Conservation (phyloP, 225 moss, liverwort and hornwort species). For the Physcomitrium patens region DNA sequence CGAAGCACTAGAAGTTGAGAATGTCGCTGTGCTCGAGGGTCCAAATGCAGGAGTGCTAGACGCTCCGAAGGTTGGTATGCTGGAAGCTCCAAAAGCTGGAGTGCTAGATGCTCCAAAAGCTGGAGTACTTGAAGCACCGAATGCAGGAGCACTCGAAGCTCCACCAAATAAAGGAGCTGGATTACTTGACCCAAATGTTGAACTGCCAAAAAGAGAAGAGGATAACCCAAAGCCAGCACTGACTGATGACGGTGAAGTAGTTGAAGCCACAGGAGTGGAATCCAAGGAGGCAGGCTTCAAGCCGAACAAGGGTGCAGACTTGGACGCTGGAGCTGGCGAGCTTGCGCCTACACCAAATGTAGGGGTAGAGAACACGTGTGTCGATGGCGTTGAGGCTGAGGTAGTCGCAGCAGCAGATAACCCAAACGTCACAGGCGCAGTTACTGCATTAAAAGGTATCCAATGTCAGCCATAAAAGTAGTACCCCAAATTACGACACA, state of each 20-base stretch:
- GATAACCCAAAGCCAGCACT: constrained; percentile 45
- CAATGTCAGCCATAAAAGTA: constrained; percentile 18
- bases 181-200: constrained; percentile 47
- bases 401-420: constrained; percentile 46
- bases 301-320: constrained; percentile 45
- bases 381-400: constrained; percentile 32
- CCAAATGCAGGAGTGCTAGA: constrained; percentile 29
- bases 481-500: not conserved
- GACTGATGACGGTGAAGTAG: constrained; percentile 28
- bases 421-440: constrained; percentile 45
- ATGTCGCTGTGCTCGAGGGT: too few species aligned
- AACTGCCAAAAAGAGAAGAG: constrained; percentile 50
- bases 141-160: constrained; percentile 31
- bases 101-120: constrained; percentile 31
- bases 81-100: constrained; percentile 31
- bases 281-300: constrained; percentile 25
- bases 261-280: constrained; percentile 26
- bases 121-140: constrained; percentile 28
- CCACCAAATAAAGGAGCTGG: constrained; percentile 45
- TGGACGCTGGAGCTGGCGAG: constrained; percentile 33
- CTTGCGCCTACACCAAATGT: constrained; percentile 46
- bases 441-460: constrained; percentile 31
- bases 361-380: constrained; percentile 38
- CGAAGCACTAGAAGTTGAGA: constrained; percentile 26
- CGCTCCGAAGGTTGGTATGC: constrained; percentile 25